Base-by-base conservation (phyloP, 805 yeast genomes). In the Cyberlindnera bimundalis region DNA sequence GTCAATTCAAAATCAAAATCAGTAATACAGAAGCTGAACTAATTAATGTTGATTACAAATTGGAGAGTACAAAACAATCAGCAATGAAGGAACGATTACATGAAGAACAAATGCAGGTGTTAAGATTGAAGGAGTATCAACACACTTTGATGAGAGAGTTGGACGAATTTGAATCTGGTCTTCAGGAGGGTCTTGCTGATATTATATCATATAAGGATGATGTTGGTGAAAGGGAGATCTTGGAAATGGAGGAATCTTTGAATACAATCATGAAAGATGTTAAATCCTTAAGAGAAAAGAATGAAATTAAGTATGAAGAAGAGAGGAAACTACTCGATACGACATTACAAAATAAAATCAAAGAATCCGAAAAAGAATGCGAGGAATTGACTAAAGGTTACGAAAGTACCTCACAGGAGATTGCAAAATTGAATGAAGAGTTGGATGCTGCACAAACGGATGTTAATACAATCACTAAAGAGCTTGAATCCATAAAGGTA, bases 141-240 rank as follows among this genome's bases (percentile, higher is more conserved):
- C 57, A 60, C 28, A 16, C 48, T 51, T 25, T 51, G 58, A 14
- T 52, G 47, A 27, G 56, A 52, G 36, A 62, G 61, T 29, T 65
- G 45, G 64, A 60, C 45, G 67, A 68, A 35, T 46, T 68, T 27
- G 55, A 60, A n/a, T 47, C 23, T 8, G 20, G 28, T 28, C 25
- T 45, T 21, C 44, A 47, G 15, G 26, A 60, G 18, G 68, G 66
- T 38, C 46, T 71, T 5, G 50, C 57, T 14, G 42, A 48, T 4
- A 66, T 67, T 0, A 36, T 37, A 16, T 59, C 47, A 33, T 47
- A 33, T 20, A 40, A 40, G 12, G 53, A 48, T 37, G 37, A 41
- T 4, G 38, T 40, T 3, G 41, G 45, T 6, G 25, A 29, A 8
- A 16, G 26, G 19, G 40, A 60, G 24, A 52, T 62, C 12, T 28